These are phyloP conservation scores for Diaporthe citriasiana DNA, from an alignment of 2,329 filamentous ascomycete species.

Conservation along the genomic window DNA sequence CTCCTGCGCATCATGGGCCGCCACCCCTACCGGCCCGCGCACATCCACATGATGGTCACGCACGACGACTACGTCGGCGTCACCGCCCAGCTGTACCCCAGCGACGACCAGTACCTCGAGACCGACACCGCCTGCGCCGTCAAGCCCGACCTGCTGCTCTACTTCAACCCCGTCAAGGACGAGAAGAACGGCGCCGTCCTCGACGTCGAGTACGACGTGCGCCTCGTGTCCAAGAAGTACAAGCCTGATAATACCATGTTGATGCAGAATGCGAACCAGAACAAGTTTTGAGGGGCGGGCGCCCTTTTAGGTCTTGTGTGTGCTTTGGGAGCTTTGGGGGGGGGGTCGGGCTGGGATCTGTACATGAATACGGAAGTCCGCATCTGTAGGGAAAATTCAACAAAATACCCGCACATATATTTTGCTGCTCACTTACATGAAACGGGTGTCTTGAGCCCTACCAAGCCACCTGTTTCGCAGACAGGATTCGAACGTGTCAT, in stretches of 20 bases:
- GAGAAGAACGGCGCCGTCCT: slow-evolving; percentile 50
- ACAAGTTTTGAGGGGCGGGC: slow-evolving; percentile 17
- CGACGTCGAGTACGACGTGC: slow-evolving; percentile 51
- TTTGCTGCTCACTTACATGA: not conserved
- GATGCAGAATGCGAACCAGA: slow-evolving; percentile 39
- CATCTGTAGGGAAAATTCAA: not conserved
- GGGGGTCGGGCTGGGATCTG: not conserved
- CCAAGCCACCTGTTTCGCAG: not conserved
- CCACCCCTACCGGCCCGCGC: slow-evolving; percentile 46
- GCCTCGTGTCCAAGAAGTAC: slow-evolving; percentile 47
- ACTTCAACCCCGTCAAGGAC: slow-evolving; percentile 58
- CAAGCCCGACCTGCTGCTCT: slow-evolving; percentile 57
- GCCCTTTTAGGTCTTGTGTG: not conserved
- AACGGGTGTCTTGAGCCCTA: too few species aligned
- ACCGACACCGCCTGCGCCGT: slow-evolving; percentile 55
- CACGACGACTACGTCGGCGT: slow-evolving; percentile 72
- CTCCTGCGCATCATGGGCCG: slow-evolving; percentile 46
- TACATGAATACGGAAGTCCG: not conserved
- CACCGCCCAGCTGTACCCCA: slow-evolving; percentile 77
- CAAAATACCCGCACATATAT: slow-evolving; percentile 9
- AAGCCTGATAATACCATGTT: slow-evolving; percentile 44
- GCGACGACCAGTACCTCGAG: slow-evolving; percentile 66
- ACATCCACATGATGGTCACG: slow-evolving; percentile 52
- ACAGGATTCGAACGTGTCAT: not conserved
- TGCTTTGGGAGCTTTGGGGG: not conserved